These are phyloP conservation scores for Vaccinium macrocarpon DNA, from an alignment of 148 eudicot genomes.

Conservation along the genomic window DNA sequence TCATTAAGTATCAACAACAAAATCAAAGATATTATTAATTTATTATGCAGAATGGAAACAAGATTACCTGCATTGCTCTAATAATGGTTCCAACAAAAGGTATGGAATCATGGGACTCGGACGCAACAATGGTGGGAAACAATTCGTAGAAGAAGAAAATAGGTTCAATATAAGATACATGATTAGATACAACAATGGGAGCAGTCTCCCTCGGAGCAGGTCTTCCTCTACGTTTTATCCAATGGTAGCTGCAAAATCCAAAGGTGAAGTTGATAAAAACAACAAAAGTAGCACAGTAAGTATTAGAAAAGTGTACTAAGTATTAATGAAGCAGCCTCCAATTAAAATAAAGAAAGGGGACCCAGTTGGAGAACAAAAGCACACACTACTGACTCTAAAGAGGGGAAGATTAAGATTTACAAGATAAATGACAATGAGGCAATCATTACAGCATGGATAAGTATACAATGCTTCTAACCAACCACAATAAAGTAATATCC, in stretches of 20 bases:
- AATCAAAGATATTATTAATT: too few species aligned
- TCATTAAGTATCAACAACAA: neutral
- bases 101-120: conserved; percentile 92
- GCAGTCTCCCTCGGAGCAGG: conserved; percentile 89
- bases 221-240: conserved; percentile 84
- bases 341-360: neutral
- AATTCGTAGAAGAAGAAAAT: conserved; percentile 93
- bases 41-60: neutral
- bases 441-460: neutral
- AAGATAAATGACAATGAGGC: neutral
- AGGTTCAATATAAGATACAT: conserved; percentile 92
- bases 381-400: neutral
- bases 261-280: neutral
- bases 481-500: neutral
- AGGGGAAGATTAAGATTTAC: neutral
- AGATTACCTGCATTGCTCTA: conserved; percentile 95
- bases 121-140: conserved; percentile 84
- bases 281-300: neutral
- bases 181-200: conserved; percentile 92
- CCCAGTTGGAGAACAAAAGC: neutral
- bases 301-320: too few species aligned
- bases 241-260: conserved; percentile 67
- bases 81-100: conserved; percentile 94
- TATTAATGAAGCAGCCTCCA: neutral
- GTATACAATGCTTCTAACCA: neutral